Evolutionary conservation across 495 filamentous ascomycete species (phyloP).

Genomic region (Lentithecium fluviatile): DNA sequence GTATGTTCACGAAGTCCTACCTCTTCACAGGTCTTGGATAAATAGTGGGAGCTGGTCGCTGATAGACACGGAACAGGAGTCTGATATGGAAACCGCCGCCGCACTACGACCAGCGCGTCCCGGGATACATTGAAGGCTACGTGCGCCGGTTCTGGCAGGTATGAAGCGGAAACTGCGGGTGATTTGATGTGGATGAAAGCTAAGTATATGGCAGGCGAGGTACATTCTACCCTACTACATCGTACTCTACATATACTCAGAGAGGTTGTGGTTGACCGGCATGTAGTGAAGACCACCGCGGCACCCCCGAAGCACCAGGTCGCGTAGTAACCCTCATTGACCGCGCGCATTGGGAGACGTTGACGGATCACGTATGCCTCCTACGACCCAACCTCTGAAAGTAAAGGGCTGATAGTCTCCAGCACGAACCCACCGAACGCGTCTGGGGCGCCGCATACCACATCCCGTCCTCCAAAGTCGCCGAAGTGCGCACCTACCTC

Average conservation of each 20-base stretch:
- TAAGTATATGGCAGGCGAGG: constrained; percentile 53
- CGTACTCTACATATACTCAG: too few species aligned
- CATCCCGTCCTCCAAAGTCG: constrained; percentile 68
- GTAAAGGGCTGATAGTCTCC: constrained; percentile 32
- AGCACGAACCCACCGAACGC: constrained; percentile 49
- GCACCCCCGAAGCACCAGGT: constrained; percentile 81
- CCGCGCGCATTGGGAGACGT: constrained; percentile 71
- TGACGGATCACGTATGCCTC: constrained; percentile 62
- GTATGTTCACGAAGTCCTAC: neutral
- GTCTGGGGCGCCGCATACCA: constrained; percentile 96
- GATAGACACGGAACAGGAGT: constrained; percentile 56
- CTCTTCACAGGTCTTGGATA: neutral
- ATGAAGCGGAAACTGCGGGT: constrained; percentile 12
- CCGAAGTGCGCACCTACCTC: constrained; percentile 83
- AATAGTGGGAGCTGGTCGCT: neutral
- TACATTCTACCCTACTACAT: too few species aligned
- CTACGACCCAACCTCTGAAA: constrained; percentile 20
- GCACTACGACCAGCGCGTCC: constrained; percentile 81
- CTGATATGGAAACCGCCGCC: constrained; percentile 99
- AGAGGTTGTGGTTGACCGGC: neutral
- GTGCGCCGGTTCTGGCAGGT: constrained; percentile 99
- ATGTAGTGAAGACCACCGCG: constrained; percentile 84
- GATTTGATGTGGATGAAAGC: neutral
- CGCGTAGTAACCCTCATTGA: constrained; percentile 93
- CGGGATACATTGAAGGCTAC: constrained; percentile 91